Conservation (phyloP, 192 early-diverging fungal species). For the Umbelopsis isabellina region DNA sequence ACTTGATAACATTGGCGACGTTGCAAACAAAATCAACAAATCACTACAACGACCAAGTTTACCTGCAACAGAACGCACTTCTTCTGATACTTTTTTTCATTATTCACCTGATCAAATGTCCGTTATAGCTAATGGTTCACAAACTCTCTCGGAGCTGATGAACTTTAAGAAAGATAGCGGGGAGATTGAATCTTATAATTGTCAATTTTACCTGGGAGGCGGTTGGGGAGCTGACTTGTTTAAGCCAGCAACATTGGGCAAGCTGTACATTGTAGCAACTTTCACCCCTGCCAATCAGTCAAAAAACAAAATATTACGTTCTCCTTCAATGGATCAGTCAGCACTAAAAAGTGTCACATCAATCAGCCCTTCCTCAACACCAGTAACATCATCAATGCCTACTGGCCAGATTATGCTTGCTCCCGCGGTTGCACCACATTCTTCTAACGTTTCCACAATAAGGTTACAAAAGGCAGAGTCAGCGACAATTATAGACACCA, state of each 20-base stretch:
- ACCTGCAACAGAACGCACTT: slow-evolving; percentile 23
- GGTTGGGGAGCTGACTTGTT: slow-evolving; percentile 57
- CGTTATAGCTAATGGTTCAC: slow-evolving; percentile 43
- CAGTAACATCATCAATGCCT: background rate
- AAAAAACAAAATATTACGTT: background rate
- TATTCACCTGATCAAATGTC: slow-evolving; percentile 45
- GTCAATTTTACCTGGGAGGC: slow-evolving; percentile 58
- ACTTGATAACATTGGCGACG: slow-evolving; percentile 42
- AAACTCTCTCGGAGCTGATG: slow-evolving; percentile 50
- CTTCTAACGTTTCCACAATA: background rate
- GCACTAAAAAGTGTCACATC: background rate
- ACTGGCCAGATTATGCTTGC: slow-evolving; percentile 8
- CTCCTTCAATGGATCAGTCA: background rate
- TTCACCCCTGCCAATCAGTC: background rate
- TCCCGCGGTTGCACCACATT: slow-evolving; percentile 3
- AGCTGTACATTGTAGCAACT: slow-evolving; percentile 49
- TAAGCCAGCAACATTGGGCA: slow-evolving; percentile 44
- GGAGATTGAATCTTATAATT: slow-evolving; percentile 43
- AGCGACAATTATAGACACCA: background rate
- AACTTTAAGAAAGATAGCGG: slow-evolving; percentile 45
- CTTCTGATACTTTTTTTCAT: slow-evolving; percentile 34
- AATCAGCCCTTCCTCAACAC: background rate
- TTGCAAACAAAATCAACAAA: slow-evolving; percentile 21
- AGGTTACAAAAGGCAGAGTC: background rate
- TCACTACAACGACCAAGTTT: slow-evolving; percentile 26